Evolutionary conservation across 1,284 basidiomycete genomes (phyloP).

Genomic region (Cutaneotrichosporon cyanovorans): DNA sequence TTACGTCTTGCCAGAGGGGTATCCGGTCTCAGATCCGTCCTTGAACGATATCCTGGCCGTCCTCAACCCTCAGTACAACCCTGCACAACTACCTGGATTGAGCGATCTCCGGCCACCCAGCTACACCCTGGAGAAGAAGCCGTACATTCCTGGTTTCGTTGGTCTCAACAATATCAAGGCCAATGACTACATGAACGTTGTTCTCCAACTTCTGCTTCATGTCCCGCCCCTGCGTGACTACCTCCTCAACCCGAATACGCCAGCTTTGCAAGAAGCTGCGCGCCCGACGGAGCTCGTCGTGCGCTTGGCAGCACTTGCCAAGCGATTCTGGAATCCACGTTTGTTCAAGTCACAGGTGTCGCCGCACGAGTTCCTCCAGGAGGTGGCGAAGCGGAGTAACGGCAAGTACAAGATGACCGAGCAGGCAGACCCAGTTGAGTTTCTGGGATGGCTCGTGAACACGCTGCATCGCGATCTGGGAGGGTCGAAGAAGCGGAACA

Average conservation of each 20-base stretch:
- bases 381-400: constrained; percentile 76
- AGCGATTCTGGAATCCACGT: constrained; percentile 91
- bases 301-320: constrained; percentile 74
- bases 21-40: constrained; percentile 89
- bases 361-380: constrained; percentile 96
- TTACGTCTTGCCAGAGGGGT: constrained; percentile 96
- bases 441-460: constrained; percentile 92
- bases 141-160: constrained; percentile 88
- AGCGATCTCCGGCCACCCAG: constrained; percentile 56
- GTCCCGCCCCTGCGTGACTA: constrained; percentile 82
- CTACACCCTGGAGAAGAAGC: constrained; percentile 70
- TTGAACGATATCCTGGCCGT: constrained; percentile 90
- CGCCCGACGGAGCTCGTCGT: constrained; percentile 65
- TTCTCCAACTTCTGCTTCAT: constrained; percentile 88
- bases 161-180: constrained; percentile 96
- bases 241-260: constrained; percentile 63
- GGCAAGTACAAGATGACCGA: constrained; percentile 87
- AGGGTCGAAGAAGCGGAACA: constrained; percentile 75
- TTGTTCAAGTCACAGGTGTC: constrained; percentile 97
- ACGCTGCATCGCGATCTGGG: constrained; percentile 85
- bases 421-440: constrained; percentile 93
- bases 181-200: constrained; percentile 96
- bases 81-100: constrained; percentile 48
- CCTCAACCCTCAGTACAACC: constrained; percentile 69
- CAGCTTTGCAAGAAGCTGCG: constrained; percentile 33